These are phyloP conservation scores for Collybia sp. DNA, from an alignment of 768 basidiomycete genomes.

Conservation along the genomic window DNA sequence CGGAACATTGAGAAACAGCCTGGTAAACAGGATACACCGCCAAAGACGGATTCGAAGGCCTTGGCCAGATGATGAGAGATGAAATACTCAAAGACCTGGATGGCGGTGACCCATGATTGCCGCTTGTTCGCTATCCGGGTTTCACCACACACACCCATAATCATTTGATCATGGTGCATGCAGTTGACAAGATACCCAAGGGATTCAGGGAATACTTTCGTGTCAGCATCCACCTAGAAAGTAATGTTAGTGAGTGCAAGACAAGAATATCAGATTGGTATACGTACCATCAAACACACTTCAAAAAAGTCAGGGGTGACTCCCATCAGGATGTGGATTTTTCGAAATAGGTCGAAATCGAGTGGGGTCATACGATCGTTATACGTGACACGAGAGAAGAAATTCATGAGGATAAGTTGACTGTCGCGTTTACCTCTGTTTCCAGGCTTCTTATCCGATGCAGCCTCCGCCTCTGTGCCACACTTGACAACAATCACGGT, in stretches of 20 bases:
- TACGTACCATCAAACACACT: constrained; percentile 89
- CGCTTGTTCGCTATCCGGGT: constrained; percentile 99
- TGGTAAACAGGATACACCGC: constrained; percentile 97
- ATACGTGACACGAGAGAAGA: constrained; percentile 98
- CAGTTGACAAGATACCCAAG: constrained; percentile 91
- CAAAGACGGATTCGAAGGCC: constrained; percentile 98
- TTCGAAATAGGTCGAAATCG: constrained; percentile 97
- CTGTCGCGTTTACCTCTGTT: constrained; percentile 99
- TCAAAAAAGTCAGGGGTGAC: constrained; percentile 99
- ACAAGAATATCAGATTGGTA: no score
- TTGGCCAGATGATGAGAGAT: constrained; percentile 99
- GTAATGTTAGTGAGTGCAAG: no score
- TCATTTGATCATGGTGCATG: constrained; percentile 98
- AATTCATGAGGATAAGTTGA: constrained; percentile 99
- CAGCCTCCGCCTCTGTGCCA: constrained; percentile 82
- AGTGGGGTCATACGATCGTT: constrained; percentile 98
- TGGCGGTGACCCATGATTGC: constrained; percentile 96
- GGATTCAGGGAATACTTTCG: constrained; percentile 90
- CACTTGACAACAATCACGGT: constrained; percentile 96
- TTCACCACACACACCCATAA: constrained; percentile 99
- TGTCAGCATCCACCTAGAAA: constrained; percentile 93
- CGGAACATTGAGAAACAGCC: constrained; percentile 99
- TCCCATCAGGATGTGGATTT: constrained; percentile 95
- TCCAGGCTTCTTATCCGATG: constrained; percentile 87
- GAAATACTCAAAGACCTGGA: constrained; percentile 98